phyloP scores from a whole-genome alignment of 2,329 filamentous ascomycete species.

The Fusarium phyllophilum region DNA sequence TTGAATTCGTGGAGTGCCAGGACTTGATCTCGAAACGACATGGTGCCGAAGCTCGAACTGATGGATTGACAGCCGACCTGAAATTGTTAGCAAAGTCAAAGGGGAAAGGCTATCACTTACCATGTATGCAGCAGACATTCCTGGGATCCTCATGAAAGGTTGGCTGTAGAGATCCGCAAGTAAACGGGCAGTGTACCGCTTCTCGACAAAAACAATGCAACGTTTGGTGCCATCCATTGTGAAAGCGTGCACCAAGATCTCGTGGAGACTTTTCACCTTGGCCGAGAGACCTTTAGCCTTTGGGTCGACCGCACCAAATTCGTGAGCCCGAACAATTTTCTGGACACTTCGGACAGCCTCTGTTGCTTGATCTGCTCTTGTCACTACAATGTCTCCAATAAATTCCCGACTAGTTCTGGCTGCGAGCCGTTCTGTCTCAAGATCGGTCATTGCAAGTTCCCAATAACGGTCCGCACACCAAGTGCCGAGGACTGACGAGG shows the following conservation, averaged over 20 bases:
- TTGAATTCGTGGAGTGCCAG: constrained; percentile 74
- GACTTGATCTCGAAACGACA: constrained; percentile 79
- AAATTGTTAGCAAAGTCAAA: not conserved
- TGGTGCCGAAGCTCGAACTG: constrained; percentile 64
- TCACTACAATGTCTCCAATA: constrained; percentile 23
- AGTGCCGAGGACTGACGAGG: constrained; percentile 74
- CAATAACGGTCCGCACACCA: constrained; percentile 91
- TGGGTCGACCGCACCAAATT: constrained; percentile 52
- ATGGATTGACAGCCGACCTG: constrained; percentile 46
- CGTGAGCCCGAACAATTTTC: constrained; percentile 63
- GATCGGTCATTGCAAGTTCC: constrained; percentile 73
- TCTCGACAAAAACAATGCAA: constrained; percentile 89
- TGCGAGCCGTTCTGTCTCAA: constrained; percentile 70
- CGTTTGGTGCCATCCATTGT: constrained; percentile 59
- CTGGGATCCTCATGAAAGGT: constrained; percentile 62
- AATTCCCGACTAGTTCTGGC: constrained; percentile 59
- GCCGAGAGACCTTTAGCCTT: constrained; percentile 65
- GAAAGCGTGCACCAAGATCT: constrained; percentile 72
- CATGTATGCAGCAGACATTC: constrained; percentile 71
- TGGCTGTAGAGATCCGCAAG: constrained; percentile 74
- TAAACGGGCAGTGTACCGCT: constrained; percentile 79
- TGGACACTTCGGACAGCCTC: constrained; percentile 68
- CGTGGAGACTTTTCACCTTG: constrained; percentile 74
- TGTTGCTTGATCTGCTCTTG: constrained; percentile 58
- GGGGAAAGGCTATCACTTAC: constrained; percentile 52